A percentile compares a stretch with the other conserved stretches of the same genome.
These are phyloP conservation scores for Diaporthe sp. DNA, from an alignment of 2,329 filamentous ascomycete genomes.

Conservation along the genomic window DNA sequence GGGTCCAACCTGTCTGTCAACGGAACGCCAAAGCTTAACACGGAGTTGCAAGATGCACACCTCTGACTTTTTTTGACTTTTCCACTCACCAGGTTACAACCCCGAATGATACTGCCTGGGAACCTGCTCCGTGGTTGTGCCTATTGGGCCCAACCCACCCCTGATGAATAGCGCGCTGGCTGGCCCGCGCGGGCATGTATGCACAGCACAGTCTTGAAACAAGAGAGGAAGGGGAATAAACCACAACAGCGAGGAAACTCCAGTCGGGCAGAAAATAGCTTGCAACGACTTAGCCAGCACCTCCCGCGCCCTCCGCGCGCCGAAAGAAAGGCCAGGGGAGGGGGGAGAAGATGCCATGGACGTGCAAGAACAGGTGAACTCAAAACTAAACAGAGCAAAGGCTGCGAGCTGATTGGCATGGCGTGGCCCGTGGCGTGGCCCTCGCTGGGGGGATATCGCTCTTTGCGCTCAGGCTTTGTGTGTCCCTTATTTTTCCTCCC, in stretches of 20 bases:
- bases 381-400: background rate
- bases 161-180: constrained; percentile 28
- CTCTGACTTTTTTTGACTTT: constrained; percentile 20
- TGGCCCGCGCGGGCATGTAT: constrained; percentile 17
- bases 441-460: constrained; percentile 17
- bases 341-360: too few species aligned
- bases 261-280: background rate
- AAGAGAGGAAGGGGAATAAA: background rate
- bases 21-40: constrained; percentile 25
- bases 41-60: constrained; percentile 4
- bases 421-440: background rate
- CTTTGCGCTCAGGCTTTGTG: constrained; percentile 4
- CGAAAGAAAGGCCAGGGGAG: background rate
- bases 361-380: background rate
- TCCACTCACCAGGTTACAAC: constrained; percentile 3
- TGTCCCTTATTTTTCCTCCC: background rate
- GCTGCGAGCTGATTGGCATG: constrained; percentile 15
- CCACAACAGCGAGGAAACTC: background rate
- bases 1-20: constrained; percentile 17
- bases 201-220: constrained; percentile 29
- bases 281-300: background rate
- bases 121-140: background rate
- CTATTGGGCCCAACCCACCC: constrained; percentile 6
- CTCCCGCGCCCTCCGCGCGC: background rate
- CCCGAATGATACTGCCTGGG: constrained; percentile 11